Base-by-base conservation (phyloP, 495 filamentous ascomycete species). In the Coniosporium apollinis region DNA sequence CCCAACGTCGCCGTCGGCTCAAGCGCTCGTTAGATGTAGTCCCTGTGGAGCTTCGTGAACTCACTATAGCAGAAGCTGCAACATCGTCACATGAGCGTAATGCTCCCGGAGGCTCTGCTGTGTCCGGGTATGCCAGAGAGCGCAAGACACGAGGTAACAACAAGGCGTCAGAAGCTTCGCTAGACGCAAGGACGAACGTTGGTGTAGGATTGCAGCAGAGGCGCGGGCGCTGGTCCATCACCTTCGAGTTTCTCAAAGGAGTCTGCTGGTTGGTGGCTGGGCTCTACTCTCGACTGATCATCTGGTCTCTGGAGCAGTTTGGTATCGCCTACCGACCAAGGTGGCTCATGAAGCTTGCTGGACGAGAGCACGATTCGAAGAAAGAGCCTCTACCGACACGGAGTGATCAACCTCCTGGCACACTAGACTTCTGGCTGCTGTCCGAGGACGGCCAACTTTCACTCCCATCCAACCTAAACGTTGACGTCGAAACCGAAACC, bases 401-500 rank as follows among this genome's bases (percentile, higher is more conserved):
- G n/a, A n/a, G n/a, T n/a, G 44, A 40, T 36, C 26, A 37, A 37
- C 38, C 43, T n/a, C 36, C 8, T 41, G 17, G 33, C 55, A 1
- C 17, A 6, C 22, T 68, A 22, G 67, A 75, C 30, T 81, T 78
- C 43, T 78, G 69, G 71, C 59, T 72, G 25, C 42, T 74, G 22
- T 60, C 57, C 8, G 66, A 65, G 5, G 61, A 68, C 5, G 71
- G 69, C n/a, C 52, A 65, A 22, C 55, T 82, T 20, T 55, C 55
- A 33, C 44, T 76, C 11, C 72, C 79, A 0, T 58, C 57, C 2
- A 59, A 69, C 36, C 60, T 70, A 13, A 62, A 74, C 13, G 68
- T 82, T n/a, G 82, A 89, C 41, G 77, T 89, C 1, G 84, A 91
- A 49, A 57, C 56, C 0, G 78, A 84, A 45, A 71, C 82, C 44